Evolutionary conservation across 805 yeast genomes (phyloP).

Genomic region (Wickerhamiella kurtzmanii): DNA sequence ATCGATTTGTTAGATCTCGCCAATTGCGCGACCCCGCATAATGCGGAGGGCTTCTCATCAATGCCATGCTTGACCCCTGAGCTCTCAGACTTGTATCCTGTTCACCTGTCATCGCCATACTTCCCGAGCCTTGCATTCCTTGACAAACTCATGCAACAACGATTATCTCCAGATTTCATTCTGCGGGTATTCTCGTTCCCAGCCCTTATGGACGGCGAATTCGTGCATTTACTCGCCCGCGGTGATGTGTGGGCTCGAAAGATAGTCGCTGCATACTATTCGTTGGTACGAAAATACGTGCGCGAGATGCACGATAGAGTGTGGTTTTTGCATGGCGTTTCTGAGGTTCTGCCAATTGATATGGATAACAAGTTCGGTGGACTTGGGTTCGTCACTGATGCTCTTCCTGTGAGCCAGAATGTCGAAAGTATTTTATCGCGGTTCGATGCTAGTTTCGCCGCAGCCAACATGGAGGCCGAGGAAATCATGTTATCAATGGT

Average conservation of each 20-base stretch:
- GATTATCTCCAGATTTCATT: constrained; percentile 74
- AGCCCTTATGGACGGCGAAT: constrained; percentile 71
- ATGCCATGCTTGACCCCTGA: constrained; percentile 67
- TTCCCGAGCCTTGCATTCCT: constrained; percentile 74
- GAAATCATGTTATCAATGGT: constrained; percentile 6
- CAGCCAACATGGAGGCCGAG: constrained; percentile 15
- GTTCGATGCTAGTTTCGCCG: constrained; percentile 20
- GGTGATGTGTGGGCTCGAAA: constrained; percentile 84
- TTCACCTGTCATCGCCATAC: constrained; percentile 70
- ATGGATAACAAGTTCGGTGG: constrained; percentile 76
- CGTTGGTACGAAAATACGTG: constrained; percentile 65
- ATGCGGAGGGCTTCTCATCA: constrained; percentile 18
- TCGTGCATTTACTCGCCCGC: constrained; percentile 61
- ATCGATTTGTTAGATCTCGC: constrained; percentile 85
- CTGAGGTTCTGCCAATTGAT: constrained; percentile 77
- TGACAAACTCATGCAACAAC: constrained; percentile 64
- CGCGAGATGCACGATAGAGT: constrained; percentile 78
- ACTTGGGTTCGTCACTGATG: constrained; percentile 31
- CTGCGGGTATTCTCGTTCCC: constrained; percentile 85
- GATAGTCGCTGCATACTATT: constrained; percentile 80
- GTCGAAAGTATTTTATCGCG: constrained; percentile 19
- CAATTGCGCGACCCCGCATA: constrained; percentile 27
- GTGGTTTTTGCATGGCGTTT: constrained; percentile 89
- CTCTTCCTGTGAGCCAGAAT: constrained; percentile 23
- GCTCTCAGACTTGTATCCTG: constrained; percentile 75